Conservation (phyloP, 2,329 filamentous ascomycete genomes). For the Samsoniella hepiali region DNA sequence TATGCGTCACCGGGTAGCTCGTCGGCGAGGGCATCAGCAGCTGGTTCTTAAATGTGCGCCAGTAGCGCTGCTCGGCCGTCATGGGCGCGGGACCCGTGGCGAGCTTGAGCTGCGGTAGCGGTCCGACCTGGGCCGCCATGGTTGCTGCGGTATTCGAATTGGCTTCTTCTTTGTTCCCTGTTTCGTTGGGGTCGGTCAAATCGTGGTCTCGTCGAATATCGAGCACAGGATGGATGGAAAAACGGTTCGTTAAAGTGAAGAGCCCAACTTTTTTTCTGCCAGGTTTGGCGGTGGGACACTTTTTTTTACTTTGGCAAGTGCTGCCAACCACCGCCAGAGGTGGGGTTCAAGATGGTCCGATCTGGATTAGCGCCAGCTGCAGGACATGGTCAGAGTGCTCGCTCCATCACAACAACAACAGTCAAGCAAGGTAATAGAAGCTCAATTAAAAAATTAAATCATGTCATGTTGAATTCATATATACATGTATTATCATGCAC, state of each 20-base stretch:
- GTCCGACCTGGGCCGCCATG: constrained; percentile 86
- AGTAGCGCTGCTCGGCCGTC: constrained; percentile 92
- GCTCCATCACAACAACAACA: not conserved
- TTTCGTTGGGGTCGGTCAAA: not conserved
- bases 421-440: not conserved
- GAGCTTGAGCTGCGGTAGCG: constrained; percentile 76
- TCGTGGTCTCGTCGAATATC: not conserved
- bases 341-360: not conserved
- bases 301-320: not conserved
- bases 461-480: not conserved
- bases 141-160: constrained; percentile 19
- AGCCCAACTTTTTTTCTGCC: constrained; percentile 29
- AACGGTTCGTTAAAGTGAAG: not conserved
- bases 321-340: not conserved
- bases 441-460: not conserved
- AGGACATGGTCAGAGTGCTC: not conserved
- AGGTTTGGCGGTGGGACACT: constrained; percentile 13
- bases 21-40: constrained; percentile 87
- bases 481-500: not conserved
- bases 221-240: not conserved
- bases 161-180: not conserved
- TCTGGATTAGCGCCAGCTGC: constrained; percentile 12
- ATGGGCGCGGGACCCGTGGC: constrained; percentile 77
- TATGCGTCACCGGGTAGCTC: constrained; percentile 84
- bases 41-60: constrained; percentile 91